phyloP scores from a whole-genome alignment of 441 rosid genomes.

The Hura crepitans region DNA sequence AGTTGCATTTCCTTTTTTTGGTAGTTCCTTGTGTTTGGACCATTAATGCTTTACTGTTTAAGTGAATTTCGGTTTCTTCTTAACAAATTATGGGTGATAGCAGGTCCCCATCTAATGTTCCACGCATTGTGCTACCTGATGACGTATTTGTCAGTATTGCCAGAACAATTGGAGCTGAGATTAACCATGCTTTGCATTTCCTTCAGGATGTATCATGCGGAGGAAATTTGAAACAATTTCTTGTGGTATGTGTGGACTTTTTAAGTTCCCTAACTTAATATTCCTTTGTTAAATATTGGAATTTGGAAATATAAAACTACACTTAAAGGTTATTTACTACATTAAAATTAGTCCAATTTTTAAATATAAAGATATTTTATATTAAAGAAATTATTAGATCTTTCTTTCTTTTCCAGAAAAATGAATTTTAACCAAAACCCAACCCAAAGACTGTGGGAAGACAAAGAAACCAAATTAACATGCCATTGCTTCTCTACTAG shows the following conservation, averaged over 20 bases:
- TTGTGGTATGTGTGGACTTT: slow-evolving; percentile 41
- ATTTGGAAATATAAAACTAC: slow-evolving; percentile 2
- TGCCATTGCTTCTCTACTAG: too few species aligned
- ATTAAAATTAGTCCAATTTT: too few species aligned
- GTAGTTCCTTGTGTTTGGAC: slow-evolving; percentile 6
- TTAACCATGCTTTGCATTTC: slow-evolving; percentile 54
- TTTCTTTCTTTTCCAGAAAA: too few species aligned
- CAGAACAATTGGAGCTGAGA: slow-evolving; percentile 51
- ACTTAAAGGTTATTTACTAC: too few species aligned
- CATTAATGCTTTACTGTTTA: neutral
- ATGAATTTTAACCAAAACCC: too few species aligned
- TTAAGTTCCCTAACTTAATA: slow-evolving; percentile 11
- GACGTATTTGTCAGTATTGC: slow-evolving; percentile 68
- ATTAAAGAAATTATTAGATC: too few species aligned
- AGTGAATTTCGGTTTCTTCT: neutral
- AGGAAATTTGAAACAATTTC: slow-evolving; percentile 73
- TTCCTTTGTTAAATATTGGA: slow-evolving; percentile 7
- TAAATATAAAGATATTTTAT: too few species aligned
- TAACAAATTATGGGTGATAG: slow-evolving; percentile 14
- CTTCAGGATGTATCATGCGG: slow-evolving; percentile 74
- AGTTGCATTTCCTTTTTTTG: neutral
- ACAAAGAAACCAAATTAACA: too few species aligned
- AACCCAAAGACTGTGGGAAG: too few species aligned
- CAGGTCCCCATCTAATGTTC: slow-evolving; percentile 64
- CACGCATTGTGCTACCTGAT: slow-evolving; percentile 71